Percentiles rank a stretch among this genome's conserved stretches.
Evolutionary conservation across 2,329 filamentous ascomycete species (phyloP).

Genomic region (Aspergillus melleus): DNA sequence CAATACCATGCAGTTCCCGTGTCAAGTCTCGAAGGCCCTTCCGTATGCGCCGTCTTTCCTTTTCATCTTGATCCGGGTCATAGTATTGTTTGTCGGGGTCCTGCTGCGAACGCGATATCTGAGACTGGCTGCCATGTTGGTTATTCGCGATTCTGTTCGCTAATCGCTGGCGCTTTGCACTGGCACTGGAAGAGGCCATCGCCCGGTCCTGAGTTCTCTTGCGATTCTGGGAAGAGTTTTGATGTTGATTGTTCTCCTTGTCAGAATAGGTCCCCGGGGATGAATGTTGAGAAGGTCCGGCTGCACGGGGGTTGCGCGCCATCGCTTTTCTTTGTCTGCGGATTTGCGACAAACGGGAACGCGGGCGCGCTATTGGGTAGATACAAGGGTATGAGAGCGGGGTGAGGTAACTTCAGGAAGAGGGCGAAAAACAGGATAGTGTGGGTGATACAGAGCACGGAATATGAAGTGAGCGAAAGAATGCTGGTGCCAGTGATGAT

Average conservation of each 20-base stretch:
- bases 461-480: not conserved
- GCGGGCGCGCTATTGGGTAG: slow-evolving; percentile 8
- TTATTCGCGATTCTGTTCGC: slow-evolving; percentile 33
- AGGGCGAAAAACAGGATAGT: not conserved
- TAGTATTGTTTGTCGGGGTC: slow-evolving; percentile 57
- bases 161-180: slow-evolving; percentile 47
- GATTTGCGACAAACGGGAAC: slow-evolving; percentile 14
- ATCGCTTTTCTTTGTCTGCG: slow-evolving; percentile 27
- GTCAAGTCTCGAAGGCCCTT: slow-evolving; percentile 68
- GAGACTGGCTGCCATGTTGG: slow-evolving; percentile 25
- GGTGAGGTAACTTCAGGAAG: slow-evolving; percentile 1
- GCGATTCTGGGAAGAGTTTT: slow-evolving; percentile 22
- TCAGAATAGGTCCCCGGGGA: slow-evolving; percentile 46
- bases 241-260: slow-evolving; percentile 50
- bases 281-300: slow-evolving; percentile 24
- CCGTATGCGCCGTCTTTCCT: slow-evolving; percentile 70
- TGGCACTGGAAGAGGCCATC: slow-evolving; percentile 39
- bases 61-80: slow-evolving; percentile 78
- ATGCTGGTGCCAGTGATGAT: not conserved
- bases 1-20: slow-evolving; percentile 58
- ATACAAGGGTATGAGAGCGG: not conserved
- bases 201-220: slow-evolving; percentile 46
- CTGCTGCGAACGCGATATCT: slow-evolving; percentile 28
- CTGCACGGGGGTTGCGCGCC: slow-evolving; percentile 24
- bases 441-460: not conserved